Percentiles rank a stretch among this genome's conserved stretches.
Evolutionary conservation across 306 rosid genomes (phyloP).

Genomic region (Lathyrus tuberosus): DNA sequence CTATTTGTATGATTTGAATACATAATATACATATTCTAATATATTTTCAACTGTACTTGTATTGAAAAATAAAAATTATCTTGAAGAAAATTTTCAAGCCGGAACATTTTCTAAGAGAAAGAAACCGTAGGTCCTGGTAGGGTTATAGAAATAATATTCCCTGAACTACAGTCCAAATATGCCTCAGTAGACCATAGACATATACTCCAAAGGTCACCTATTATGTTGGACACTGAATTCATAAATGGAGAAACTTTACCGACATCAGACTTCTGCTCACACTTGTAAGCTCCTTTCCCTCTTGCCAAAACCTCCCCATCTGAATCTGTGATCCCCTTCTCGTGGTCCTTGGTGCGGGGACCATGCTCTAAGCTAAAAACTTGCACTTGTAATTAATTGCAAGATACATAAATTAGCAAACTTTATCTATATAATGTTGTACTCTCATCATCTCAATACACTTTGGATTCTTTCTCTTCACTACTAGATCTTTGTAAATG

Average conservation of each 20-base stretch:
- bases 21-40: background rate
- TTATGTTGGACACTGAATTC: background rate
- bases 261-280: slow-evolving; percentile 67
- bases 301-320: slow-evolving; percentile 92
- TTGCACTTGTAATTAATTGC: slow-evolving; percentile 63
- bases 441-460: no score
- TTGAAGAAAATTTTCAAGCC: background rate
- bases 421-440: no score
- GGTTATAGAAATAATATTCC: slow-evolving; percentile 1
- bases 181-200: background rate
- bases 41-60: background rate
- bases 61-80: background rate
- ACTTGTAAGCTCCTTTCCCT: slow-evolving; percentile 68
- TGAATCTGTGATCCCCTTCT: slow-evolving; percentile 68
- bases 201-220: background rate
- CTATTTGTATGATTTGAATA: background rate
- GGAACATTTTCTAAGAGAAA: background rate
- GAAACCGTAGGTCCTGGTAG: background rate
- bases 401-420: slow-evolving; percentile 13
- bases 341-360: slow-evolving; percentile 43
- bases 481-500: no score
- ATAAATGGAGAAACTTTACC: background rate
- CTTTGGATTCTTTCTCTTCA: no score
- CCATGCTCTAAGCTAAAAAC: slow-evolving; percentile 84
- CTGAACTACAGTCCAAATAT: background rate